Percentiles rank a stretch among this genome's conserved stretches.
These are phyloP conservation scores for Malassezia dermatis DNA, from an alignment of 1,284 basidiomycete species.

Conservation along the genomic window DNA sequence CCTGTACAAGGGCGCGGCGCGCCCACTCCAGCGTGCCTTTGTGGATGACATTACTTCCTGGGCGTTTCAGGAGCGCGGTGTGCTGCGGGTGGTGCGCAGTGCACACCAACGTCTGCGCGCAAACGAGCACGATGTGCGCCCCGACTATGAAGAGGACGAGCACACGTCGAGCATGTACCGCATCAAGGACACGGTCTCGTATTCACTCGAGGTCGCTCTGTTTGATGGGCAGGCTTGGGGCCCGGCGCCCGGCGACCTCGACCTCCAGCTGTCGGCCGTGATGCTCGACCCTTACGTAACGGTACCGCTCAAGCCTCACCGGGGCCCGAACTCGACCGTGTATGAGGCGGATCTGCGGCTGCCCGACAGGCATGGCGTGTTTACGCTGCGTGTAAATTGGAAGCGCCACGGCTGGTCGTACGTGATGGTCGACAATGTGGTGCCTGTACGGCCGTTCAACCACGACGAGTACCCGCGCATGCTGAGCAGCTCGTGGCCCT, in stretches of 20 bases:
- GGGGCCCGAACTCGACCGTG: conserved; percentile 17
- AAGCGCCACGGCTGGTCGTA: conserved; percentile 73
- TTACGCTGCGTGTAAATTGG: conserved; percentile 84
- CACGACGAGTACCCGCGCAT: conserved; percentile 92
- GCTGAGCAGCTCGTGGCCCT: conserved; percentile 86
- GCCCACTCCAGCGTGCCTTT: conserved; percentile 63
- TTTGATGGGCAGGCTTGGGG: conserved; percentile 58
- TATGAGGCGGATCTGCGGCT: conserved; percentile 71
- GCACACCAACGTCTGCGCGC: conserved; percentile 61
- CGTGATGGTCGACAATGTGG: conserved; percentile 61
- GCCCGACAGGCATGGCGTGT: conserved; percentile 92
- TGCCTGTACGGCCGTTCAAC: conserved; percentile 79
- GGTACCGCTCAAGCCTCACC: conserved; percentile 11
- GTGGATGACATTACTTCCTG: conserved; percentile 67
- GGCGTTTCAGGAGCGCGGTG: conserved; percentile 79
- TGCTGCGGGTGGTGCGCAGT: conserved; percentile 66
- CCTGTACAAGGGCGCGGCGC: conserved; percentile 49
- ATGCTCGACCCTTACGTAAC: conserved; percentile 71
- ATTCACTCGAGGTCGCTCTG: conserved; percentile 61
- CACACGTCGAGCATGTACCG: conserved; percentile 62
- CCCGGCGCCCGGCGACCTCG: conserved; percentile 60
- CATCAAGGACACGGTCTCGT: conserved; percentile 68
- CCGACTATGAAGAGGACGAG: conserved; percentile 37
- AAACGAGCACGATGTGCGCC: conserved; percentile 30
- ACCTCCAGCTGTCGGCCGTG: conserved; percentile 86